Conservation (phyloP, 2,329 filamentous ascomycete species). For the Thielaviopsis punctulata region DNA sequence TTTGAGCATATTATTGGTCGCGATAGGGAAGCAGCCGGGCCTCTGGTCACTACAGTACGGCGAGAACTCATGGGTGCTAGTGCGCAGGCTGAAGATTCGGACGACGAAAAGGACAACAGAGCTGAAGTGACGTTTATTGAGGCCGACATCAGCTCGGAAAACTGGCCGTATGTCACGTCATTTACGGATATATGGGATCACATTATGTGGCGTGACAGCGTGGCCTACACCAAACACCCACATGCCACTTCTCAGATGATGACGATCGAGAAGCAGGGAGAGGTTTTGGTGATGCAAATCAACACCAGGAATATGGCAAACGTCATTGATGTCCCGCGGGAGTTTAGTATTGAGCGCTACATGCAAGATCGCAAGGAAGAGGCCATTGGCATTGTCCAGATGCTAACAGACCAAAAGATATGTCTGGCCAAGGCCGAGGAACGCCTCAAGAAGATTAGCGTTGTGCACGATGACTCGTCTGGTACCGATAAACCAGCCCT, state of each 20-base stretch:
- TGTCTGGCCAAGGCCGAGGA: constrained; percentile 2
- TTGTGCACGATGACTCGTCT: background rate
- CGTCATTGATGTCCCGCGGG: constrained; percentile 30
- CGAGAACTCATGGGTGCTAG: constrained; percentile 13
- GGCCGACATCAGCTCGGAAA: constrained; percentile 21
- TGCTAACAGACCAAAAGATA: constrained; percentile 7
- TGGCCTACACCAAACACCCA: constrained; percentile 20
- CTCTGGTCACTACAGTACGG: constrained; percentile 19
- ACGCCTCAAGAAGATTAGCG: background rate
- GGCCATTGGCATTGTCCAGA: constrained; percentile 17
- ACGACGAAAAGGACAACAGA: constrained; percentile 18
- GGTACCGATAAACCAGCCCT: background rate
- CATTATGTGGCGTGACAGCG: constrained; percentile 29
- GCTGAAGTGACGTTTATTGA: constrained; percentile 26
- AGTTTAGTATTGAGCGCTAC: constrained; percentile 39
- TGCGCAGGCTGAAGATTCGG: constrained; percentile 3
- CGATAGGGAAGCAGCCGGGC: constrained; percentile 16
- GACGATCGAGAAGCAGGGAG: constrained; percentile 27
- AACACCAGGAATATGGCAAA: constrained; percentile 23
- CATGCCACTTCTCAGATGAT: constrained; percentile 24
- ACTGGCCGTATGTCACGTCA: constrained; percentile 24
- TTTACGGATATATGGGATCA: constrained; percentile 32
- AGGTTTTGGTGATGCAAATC: constrained; percentile 33
- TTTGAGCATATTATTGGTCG: constrained; percentile 25
- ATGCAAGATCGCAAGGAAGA: constrained; percentile 27